phyloP scores from a whole-genome alignment of 202 grass and related monocot species.

The Schoenoplectus tabernaemontani region DNA sequence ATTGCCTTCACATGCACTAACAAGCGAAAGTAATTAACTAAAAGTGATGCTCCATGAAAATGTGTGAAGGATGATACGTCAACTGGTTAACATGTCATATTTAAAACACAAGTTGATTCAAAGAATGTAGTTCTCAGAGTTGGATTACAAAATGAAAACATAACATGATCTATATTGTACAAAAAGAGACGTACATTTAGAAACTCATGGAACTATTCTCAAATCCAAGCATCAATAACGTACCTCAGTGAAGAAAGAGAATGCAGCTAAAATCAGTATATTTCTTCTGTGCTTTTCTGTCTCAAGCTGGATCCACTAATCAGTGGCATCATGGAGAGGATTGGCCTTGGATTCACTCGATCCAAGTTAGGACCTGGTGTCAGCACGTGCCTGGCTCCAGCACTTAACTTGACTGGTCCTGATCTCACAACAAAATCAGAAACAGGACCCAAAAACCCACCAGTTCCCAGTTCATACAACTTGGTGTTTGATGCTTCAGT shows the following conservation, averaged over 20 bases:
- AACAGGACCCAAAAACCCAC: background rate
- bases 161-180: background rate
- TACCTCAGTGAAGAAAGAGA: background rate
- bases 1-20: background rate
- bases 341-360: slow-evolving; percentile 32
- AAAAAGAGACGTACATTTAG: background rate
- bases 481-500: slow-evolving; percentile 21
- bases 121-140: slow-evolving; percentile 8
- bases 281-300: slow-evolving; percentile 26
- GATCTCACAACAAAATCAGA: slow-evolving; percentile 10
- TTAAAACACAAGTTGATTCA: background rate
- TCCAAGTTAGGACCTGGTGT: slow-evolving; percentile 35
- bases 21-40: background rate
- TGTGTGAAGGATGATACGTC: background rate
- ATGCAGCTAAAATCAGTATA: slow-evolving; percentile 17
- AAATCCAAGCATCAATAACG: slow-evolving; percentile 1
- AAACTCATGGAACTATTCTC: background rate
- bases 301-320: slow-evolving; percentile 29
- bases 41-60: background rate
- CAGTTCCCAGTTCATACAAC: slow-evolving; percentile 7
- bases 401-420: slow-evolving; percentile 43
- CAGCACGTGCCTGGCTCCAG: slow-evolving; percentile 42
- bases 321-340: slow-evolving; percentile 26
- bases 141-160: slow-evolving; percentile 14
- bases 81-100: background rate